Conservation (phyloP, 345 rosid species). For the Rubroshorea leprosula region DNA sequence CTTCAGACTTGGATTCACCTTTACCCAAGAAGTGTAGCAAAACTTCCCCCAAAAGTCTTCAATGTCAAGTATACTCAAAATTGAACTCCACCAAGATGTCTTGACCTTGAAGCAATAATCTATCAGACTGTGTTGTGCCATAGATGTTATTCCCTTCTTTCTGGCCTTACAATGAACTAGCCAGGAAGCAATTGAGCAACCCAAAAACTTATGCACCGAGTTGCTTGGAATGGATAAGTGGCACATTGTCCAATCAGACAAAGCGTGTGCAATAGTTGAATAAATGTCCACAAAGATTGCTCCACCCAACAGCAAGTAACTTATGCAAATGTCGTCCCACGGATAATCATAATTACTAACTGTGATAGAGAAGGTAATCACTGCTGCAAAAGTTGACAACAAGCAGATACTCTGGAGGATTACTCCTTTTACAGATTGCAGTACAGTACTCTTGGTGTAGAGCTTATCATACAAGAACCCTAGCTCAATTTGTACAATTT, state of each 20-base stretch:
- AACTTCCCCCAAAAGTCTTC: too few relatives aligned
- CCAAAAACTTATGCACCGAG: too few relatives aligned
- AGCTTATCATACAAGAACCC: conserved; percentile 5
- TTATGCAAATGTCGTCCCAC: not conserved
- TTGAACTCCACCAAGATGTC: too few relatives aligned
- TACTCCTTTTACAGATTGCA: too few relatives aligned
- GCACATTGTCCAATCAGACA: not conserved
- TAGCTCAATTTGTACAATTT: conserved; percentile 3
- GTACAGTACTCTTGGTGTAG: conserved; percentile 17
- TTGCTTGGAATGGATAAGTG: too few relatives aligned
- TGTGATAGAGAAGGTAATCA: not conserved
- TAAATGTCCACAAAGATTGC: not conserved
- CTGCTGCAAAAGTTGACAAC: not conserved
- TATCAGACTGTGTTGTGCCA: not conserved
- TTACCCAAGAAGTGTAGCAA: not conserved
- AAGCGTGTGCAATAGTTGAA: not conserved
- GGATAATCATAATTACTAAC: not conserved
- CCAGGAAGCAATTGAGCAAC: too few relatives aligned
- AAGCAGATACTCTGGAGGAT: not conserved
- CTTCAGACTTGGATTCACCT: not conserved
- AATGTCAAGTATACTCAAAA: too few relatives aligned
- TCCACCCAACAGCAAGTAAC: not conserved
- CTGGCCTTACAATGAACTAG: not conserved
- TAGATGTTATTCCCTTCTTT: not conserved
- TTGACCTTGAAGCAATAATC: not conserved